Conservation (phyloP, 305 asterid genomes). For the Rubia tinctorum region DNA sequence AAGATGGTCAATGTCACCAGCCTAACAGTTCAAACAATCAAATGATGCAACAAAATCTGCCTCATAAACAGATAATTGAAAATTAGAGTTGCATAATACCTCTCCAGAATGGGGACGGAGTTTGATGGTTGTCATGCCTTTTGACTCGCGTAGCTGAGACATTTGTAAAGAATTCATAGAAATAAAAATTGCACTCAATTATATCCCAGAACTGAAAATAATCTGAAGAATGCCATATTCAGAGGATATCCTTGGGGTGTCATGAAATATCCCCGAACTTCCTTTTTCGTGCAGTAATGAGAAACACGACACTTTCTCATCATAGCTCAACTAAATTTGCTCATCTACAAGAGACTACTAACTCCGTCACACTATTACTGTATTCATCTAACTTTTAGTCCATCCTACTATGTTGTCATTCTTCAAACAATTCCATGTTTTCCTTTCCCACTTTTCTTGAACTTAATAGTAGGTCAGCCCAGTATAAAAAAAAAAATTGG, state of each 20-base stretch:
- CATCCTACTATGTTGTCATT: no score
- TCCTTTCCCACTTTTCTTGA: not conserved
- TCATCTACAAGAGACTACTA: not conserved
- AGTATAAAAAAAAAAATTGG: not conserved
- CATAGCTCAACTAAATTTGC: not conserved
- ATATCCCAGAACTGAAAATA: not conserved
- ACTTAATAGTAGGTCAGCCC: not conserved
- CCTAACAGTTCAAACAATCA: constrained; percentile 42
- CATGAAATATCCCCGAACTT: not conserved
- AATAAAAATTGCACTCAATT: constrained; percentile 2
- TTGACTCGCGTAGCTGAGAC: constrained; percentile 96
- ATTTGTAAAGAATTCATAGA: constrained; percentile 17
- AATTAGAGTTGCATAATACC: constrained; percentile 38
- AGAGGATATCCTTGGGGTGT: not conserved
- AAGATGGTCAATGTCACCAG: constrained; percentile 98
- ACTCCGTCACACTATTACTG: not conserved
- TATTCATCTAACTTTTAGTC: no score
- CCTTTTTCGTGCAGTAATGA: not conserved
- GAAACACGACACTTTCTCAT: not conserved
- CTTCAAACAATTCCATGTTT: not conserved
- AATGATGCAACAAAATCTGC: constrained; percentile 13
- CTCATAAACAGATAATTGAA: constrained; percentile 7
- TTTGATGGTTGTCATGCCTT: constrained; percentile 91
- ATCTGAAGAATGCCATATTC: not conserved
- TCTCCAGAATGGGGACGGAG: constrained; percentile 98